Percentiles rank a stretch among this genome's conserved stretches.
phyloP scores from a whole-genome alignment of 805 yeast species.

The Lipomyces anomalus region DNA sequence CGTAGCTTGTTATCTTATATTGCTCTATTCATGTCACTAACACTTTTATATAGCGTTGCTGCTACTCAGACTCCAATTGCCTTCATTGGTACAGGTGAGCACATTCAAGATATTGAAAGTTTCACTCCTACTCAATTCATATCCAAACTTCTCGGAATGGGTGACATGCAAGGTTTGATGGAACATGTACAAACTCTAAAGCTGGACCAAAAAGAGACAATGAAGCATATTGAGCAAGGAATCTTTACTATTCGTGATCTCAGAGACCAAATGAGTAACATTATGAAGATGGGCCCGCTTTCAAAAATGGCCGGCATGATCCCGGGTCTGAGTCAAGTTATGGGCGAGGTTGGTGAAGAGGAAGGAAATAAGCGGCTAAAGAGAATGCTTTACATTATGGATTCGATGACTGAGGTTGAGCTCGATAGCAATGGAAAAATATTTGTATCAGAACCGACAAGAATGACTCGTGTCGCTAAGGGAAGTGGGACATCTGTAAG shows the following conservation, averaged over 20 bases:
- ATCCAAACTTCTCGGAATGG: constrained; percentile 89
- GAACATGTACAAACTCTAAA: constrained; percentile 88
- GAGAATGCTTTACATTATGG: constrained; percentile 85
- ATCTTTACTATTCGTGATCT: constrained; percentile 86
- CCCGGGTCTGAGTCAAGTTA: constrained; percentile 81
- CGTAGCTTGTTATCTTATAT: not conserved
- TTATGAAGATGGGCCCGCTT: constrained; percentile 93
- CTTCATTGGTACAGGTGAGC: constrained; percentile 98
- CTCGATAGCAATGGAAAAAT: constrained; percentile 82
- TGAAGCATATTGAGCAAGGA: constrained; percentile 91
- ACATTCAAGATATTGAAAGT: constrained; percentile 83
- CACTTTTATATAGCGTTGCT: constrained; percentile 50
- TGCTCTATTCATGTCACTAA: not conserved
- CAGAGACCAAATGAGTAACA: constrained; percentile 90
- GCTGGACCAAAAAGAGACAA: constrained; percentile 74
- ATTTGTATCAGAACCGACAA: constrained; percentile 72
- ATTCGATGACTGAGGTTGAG: constrained; percentile 88
- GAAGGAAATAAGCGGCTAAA: constrained; percentile 81
- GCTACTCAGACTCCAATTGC: constrained; percentile 92
- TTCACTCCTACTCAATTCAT: constrained; percentile 86
- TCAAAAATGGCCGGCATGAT: constrained; percentile 92
- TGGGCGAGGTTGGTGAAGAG: constrained; percentile 71
- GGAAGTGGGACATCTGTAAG: constrained; percentile 91
- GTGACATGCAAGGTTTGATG: constrained; percentile 88
- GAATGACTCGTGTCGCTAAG: constrained; percentile 84